Evolutionary conservation across 2,329 filamentous ascomycete genomes (phyloP).

Genomic region (Colletotrichum siamense): DNA sequence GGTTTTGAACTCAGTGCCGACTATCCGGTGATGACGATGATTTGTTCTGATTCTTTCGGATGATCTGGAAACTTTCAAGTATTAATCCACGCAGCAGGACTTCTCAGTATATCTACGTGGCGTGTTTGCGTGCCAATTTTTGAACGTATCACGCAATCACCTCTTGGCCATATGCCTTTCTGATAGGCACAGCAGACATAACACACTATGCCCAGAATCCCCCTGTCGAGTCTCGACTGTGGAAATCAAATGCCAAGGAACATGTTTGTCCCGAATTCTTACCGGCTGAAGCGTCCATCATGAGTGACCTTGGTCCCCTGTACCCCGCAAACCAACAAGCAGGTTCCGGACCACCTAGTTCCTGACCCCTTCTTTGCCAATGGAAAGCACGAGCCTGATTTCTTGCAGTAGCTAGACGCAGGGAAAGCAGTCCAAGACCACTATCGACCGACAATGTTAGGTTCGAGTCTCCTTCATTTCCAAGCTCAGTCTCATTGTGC

Average conservation of each 20-base stretch:
- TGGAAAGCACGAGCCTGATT: background rate
- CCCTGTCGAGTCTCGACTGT: background rate
- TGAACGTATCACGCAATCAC: too few species aligned
- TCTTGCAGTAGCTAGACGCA: background rate
- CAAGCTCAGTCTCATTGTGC: background rate
- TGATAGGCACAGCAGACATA: fast-evolving
- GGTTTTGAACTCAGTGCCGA: too few species aligned
- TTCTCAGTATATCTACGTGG: too few species aligned
- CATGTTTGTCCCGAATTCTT: background rate
- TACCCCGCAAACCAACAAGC: background rate
- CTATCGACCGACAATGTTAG: background rate
- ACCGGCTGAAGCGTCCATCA: background rate
- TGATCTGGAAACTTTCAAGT: too few species aligned
- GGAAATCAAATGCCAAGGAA: background rate
- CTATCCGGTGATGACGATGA: too few species aligned
- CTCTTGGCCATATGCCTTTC: too few species aligned
- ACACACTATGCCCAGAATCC: background rate
- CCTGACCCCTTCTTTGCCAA: background rate
- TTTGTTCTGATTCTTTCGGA: too few species aligned
- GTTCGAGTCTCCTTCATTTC: background rate
- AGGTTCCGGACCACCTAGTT: background rate
- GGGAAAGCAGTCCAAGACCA: background rate
- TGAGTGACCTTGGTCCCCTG: background rate
- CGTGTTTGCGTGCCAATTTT: too few species aligned
- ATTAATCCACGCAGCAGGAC: too few species aligned